phyloP scores from a whole-genome alignment of 495 filamentous ascomycete species.

The Xylaria grammica region DNA sequence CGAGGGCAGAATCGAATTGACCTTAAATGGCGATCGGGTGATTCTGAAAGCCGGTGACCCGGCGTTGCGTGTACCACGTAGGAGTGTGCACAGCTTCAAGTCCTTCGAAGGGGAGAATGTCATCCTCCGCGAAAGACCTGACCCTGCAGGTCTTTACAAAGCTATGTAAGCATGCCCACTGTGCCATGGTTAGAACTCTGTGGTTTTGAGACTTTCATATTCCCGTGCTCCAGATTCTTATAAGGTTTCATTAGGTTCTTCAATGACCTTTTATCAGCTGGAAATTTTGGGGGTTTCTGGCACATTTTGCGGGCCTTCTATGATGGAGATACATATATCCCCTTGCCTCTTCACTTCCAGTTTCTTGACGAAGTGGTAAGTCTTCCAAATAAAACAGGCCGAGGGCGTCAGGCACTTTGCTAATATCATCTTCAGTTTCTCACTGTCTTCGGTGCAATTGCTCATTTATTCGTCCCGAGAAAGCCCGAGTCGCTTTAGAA shows the following conservation, averaged over 20 bases:
- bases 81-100: conserved; percentile 25
- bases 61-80: conserved; percentile 20
- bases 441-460: conserved; percentile 25
- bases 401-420: not conserved
- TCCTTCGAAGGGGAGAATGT: conserved; percentile 26
- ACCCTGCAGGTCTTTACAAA: conserved; percentile 29
- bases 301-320: conserved; percentile 28
- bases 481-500: conserved; percentile 18
- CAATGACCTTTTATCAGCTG: conserved; percentile 29
- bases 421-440: conserved; percentile 24
- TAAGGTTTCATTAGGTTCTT: conserved; percentile 29
- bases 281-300: conserved; percentile 24
- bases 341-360: conserved; percentile 25
- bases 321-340: conserved; percentile 26
- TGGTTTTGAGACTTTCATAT: not conserved
- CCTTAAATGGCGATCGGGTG: conserved; percentile 24
- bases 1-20: conserved; percentile 28
- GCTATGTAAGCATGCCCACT: conserved; percentile 22
- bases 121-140: conserved; percentile 24
- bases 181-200: not conserved
- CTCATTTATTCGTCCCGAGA: conserved; percentile 25
- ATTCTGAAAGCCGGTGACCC: conserved; percentile 29
- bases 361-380: conserved; percentile 28
- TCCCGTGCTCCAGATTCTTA: not conserved
- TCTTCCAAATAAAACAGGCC: not conserved